Evolutionary conservation across 345 rosid species (phyloP).

Genomic region (Stellera chamaejasme): DNA sequence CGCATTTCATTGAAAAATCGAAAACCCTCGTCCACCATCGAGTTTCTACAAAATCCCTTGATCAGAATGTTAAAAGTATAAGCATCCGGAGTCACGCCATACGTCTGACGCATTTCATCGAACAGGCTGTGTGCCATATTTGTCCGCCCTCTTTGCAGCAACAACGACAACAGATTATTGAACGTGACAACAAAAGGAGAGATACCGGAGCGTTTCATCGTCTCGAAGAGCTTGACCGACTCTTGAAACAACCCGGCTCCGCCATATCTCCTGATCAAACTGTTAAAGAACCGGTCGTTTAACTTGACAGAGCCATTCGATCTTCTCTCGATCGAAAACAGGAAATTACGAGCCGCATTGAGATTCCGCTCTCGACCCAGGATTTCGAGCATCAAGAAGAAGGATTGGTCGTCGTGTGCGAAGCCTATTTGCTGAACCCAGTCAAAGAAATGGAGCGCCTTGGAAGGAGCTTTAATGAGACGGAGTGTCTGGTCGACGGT

Average conservation of each 20-base stretch:
- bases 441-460: slow-evolving; percentile 58
- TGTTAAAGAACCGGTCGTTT: slow-evolving; percentile 60
- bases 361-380: slow-evolving; percentile 54
- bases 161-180: slow-evolving; percentile 45
- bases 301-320: slow-evolving; percentile 50
- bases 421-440: slow-evolving; percentile 45
- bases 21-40: slow-evolving; percentile 67
- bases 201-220: slow-evolving; percentile 60
- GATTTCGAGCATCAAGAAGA: slow-evolving; percentile 58
- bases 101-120: slow-evolving; percentile 70
- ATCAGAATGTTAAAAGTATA: slow-evolving; percentile 70
- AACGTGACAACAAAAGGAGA: slow-evolving; percentile 68
- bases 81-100: slow-evolving; percentile 64
- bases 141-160: slow-evolving; percentile 67
- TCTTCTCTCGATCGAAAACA: slow-evolving; percentile 54
- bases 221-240: slow-evolving; percentile 45
- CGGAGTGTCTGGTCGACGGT: slow-evolving; percentile 48
- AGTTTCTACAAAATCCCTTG: slow-evolving; percentile 62
- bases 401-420: slow-evolving; percentile 41
- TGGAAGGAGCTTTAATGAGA: slow-evolving; percentile 38
- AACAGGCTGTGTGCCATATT: slow-evolving; percentile 60
- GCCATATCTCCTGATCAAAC: slow-evolving; percentile 68
- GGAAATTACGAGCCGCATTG: slow-evolving; percentile 63
- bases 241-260: slow-evolving; percentile 62
- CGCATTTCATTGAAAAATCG: slow-evolving; percentile 55